Percentiles rank a stretch among this genome's conserved stretches.
Evolutionary conservation across 495 filamentous ascomycete genomes (phyloP).

Genomic region (Aspergillus mulundensis): DNA sequence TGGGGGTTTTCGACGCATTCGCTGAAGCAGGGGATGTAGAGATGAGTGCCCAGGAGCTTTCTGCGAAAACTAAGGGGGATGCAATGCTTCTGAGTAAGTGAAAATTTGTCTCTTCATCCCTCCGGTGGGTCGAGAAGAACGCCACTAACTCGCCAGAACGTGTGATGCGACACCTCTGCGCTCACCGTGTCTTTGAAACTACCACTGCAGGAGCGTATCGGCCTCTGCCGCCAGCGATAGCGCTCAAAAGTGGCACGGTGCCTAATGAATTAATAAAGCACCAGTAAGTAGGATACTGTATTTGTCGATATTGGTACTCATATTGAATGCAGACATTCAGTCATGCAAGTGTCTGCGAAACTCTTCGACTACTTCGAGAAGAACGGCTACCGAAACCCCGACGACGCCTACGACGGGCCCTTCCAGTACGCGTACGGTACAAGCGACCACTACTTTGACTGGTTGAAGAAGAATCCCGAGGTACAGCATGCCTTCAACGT

Average conservation of each 20-base stretch:
- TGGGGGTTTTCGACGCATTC: slow-evolving; percentile 24
- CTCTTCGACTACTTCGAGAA: slow-evolving; percentile 20
- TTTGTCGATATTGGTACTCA: slow-evolving; percentile 4
- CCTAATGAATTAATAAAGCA: background rate
- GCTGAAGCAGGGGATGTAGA: slow-evolving; percentile 2
- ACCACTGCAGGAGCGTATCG: background rate
- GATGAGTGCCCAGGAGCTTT: slow-evolving; percentile 12
- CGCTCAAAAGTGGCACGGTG: background rate
- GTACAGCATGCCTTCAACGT: slow-evolving; percentile 21
- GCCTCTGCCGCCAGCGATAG: background rate
- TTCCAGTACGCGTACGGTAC: slow-evolving; percentile 31
- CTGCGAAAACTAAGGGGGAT: slow-evolving; percentile 17
- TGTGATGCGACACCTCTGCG: background rate
- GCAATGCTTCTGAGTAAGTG: slow-evolving; percentile 17
- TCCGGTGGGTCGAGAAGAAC: no score
- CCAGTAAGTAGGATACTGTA: background rate
- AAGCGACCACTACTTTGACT: slow-evolving; percentile 25
- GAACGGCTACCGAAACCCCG: slow-evolving; percentile 25
- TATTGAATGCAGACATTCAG: slow-evolving; percentile 6
- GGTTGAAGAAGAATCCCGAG: slow-evolving; percentile 18
- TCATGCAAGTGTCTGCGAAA: slow-evolving; percentile 13
- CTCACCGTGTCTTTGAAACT: background rate
- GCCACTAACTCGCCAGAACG: background rate
- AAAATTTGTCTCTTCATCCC: background rate
- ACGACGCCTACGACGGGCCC: slow-evolving; percentile 18